phyloP scores from a whole-genome alignment of 306 rosid genomes.

The Quercus suber region DNA sequence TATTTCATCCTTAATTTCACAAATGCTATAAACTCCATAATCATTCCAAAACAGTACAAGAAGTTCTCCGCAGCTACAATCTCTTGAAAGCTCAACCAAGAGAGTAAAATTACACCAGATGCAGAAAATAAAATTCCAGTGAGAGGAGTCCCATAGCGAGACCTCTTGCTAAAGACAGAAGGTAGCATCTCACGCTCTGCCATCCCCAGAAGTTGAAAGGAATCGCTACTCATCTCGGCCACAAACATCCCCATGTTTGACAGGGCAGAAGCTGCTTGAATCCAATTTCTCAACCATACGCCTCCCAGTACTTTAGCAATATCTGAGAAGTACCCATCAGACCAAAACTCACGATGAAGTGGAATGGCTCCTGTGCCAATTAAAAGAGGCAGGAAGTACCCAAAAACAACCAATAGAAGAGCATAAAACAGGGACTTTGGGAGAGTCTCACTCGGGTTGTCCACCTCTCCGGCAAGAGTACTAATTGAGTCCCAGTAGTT shows the following conservation, averaged over 20 bases:
- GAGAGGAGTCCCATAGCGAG: slow-evolving; percentile 52
- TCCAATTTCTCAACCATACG: slow-evolving; percentile 57
- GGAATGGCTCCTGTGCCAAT: slow-evolving; percentile 57
- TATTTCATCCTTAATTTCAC: slow-evolving; percentile 46
- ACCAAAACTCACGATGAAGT: slow-evolving; percentile 40
- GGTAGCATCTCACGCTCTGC: slow-evolving; percentile 68
- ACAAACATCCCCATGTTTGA: slow-evolving; percentile 78
- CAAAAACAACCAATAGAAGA: slow-evolving; percentile 45
- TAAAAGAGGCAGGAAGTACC: slow-evolving; percentile 58
- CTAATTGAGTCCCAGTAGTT: slow-evolving; percentile 74
- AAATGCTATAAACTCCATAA: slow-evolving; percentile 64
- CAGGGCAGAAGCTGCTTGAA: slow-evolving; percentile 60
- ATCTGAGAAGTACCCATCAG: slow-evolving; percentile 67
- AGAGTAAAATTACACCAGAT: slow-evolving; percentile 54
- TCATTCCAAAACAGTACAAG: slow-evolving; percentile 69
- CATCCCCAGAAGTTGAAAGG: slow-evolving; percentile 75
- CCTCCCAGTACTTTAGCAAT: slow-evolving; percentile 54
- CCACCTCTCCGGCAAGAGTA: slow-evolving; percentile 65
- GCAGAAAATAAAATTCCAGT: slow-evolving; percentile 64
- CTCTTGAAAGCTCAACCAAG: slow-evolving; percentile 77
- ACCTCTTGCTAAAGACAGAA: slow-evolving; percentile 50
- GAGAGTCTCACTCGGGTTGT: slow-evolving; percentile 53
- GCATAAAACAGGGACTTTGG: slow-evolving; percentile 63
- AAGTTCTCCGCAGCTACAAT: slow-evolving; percentile 67
- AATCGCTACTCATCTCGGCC: slow-evolving; percentile 73